Evolutionary conservation across 2,329 filamentous ascomycete species (phyloP), one percentile per base, ranked within the genome.

Genomic region (Aspergillaceae sp.): DNA sequence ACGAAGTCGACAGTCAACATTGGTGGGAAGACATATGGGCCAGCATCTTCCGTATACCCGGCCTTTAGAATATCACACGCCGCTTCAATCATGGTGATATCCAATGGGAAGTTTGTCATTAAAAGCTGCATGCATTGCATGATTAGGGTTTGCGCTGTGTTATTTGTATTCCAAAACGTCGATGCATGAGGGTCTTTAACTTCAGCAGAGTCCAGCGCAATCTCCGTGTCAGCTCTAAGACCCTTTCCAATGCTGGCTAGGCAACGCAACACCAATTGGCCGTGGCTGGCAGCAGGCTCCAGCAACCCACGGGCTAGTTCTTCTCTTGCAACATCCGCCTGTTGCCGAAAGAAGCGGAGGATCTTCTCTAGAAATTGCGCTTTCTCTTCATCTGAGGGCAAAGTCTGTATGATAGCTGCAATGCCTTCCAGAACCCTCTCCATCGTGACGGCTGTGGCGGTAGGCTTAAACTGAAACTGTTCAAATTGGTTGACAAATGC

Each of bases 1-100:
- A 73, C 63, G 40, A 73, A 69, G 26, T 64, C 60, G 26, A 68
- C 64, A 3, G 63, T 70, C 38, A 69, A 52, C n/a, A 58, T 52
- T 2, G 69, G 64, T 19, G 67, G 60, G 45, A 73, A 69, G 19
- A 72, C 69, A 47, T 68, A 73, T 7, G 66, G 66, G 0, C 69
- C 69, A 1, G 62, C 65, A 26, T 55, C 58, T 48, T 74, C 71
- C 3, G 70, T 72, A 48, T 67, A 73, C 3, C 70, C 70, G 7
- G 70, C 69, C 50, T 66, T 71, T 34, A 74, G 53, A 19, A 74
- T 66, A 42, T 72, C 69, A 51, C 70, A 73, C 5, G 68, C 63
- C 5, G 68, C 66, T 55, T 72, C 69, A 19, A 72, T 65, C 7
- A 72, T 67, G n/a, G 60, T 57, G 41, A 59, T 60, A 43, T 72